Conservation (phyloP, 352 stramenopile genomes). For the Pythium sukuiense region DNA sequence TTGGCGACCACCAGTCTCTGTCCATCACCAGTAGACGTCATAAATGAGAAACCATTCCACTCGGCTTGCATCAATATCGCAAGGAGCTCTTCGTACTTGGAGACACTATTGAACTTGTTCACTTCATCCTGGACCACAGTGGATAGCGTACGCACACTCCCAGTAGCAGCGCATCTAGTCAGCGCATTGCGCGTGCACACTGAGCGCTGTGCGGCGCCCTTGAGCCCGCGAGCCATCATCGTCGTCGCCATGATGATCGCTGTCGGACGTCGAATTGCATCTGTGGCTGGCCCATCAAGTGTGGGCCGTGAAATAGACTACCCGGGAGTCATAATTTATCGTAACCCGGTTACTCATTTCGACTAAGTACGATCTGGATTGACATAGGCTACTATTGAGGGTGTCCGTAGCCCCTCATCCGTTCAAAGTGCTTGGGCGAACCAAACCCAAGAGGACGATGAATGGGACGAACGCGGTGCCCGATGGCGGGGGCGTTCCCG, state of each 20-base stretch:
- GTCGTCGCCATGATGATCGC: neutral
- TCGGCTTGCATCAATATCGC: neutral
- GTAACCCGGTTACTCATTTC: neutral
- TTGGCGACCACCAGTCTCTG: slow-evolving; percentile 83
- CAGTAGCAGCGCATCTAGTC: neutral
- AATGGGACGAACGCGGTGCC: slow-evolving; percentile 5
- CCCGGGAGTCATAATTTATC: neutral
- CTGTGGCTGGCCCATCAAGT: neutral
- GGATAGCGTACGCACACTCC: slow-evolving; percentile 35
- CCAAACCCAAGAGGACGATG: neutral
- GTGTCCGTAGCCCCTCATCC: neutral
- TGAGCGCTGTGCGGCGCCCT: neutral
- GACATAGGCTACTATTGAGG: neutral
- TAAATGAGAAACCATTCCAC: neutral
- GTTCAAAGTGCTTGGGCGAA: neutral
- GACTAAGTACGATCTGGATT: neutral
- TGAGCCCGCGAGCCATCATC: neutral
- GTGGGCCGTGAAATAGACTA: neutral
- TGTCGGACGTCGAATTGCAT: neutral
- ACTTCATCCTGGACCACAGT: slow-evolving; percentile 79
- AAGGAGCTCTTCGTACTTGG: slow-evolving; percentile 44
- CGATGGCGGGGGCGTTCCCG: slow-evolving; percentile 13
- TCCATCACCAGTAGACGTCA: neutral
- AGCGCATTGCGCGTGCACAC: neutral
- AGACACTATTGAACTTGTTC: slow-evolving; percentile 76